These are phyloP conservation scores for Naganishia kalamii DNA, from an alignment of 768 basidiomycete genomes.

Conservation along the genomic window DNA sequence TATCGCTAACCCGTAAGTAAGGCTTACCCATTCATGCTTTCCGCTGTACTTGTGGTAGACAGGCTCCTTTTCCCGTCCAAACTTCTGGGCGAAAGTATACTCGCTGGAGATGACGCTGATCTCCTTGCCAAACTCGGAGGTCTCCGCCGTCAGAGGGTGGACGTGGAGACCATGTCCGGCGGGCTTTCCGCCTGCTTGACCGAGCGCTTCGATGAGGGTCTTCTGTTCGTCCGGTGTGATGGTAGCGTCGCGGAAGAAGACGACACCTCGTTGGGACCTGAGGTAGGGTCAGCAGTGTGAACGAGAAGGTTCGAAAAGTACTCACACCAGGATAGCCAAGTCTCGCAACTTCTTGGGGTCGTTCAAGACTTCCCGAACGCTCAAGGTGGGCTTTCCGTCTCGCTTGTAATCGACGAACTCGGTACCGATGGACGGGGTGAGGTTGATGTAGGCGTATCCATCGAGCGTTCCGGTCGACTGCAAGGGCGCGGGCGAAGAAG, in stretches of 20 bases:
- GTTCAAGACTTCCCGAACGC: slow-evolving; percentile 25
- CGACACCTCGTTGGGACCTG: slow-evolving; percentile 42
- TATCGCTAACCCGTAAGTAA: slow-evolving; percentile 28
- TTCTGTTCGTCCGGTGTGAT: slow-evolving; percentile 37
- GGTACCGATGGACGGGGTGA: slow-evolving; percentile 56
- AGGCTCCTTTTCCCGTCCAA: slow-evolving; percentile 28
- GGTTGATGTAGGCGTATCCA: slow-evolving; percentile 29
- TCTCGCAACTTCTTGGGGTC: slow-evolving; percentile 28
- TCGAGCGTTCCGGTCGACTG: slow-evolving; percentile 25
- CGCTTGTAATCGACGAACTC: slow-evolving; percentile 47
- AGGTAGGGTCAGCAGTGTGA: background rate
- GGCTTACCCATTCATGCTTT: background rate
- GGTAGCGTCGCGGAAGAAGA: slow-evolving; percentile 46
- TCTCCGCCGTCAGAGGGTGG: slow-evolving; percentile 43
- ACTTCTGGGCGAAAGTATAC: slow-evolving; percentile 26
- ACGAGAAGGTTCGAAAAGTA: background rate
- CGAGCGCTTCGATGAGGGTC: slow-evolving; percentile 32
- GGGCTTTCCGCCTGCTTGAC: slow-evolving; percentile 40
- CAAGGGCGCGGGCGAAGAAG: slow-evolving; percentile 10
- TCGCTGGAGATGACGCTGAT: slow-evolving; percentile 37
- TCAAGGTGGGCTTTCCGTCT: slow-evolving; percentile 24
- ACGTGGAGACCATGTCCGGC: slow-evolving; percentile 35
- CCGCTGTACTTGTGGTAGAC: slow-evolving; percentile 31
- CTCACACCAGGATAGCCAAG: slow-evolving; percentile 33
- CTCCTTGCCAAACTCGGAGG: slow-evolving; percentile 30